A percentile compares a stretch with the other conserved stretches of the same genome.
phyloP scores from a whole-genome alignment of 2,329 filamentous ascomycete genomes.

The Exserohilum turcica region DNA sequence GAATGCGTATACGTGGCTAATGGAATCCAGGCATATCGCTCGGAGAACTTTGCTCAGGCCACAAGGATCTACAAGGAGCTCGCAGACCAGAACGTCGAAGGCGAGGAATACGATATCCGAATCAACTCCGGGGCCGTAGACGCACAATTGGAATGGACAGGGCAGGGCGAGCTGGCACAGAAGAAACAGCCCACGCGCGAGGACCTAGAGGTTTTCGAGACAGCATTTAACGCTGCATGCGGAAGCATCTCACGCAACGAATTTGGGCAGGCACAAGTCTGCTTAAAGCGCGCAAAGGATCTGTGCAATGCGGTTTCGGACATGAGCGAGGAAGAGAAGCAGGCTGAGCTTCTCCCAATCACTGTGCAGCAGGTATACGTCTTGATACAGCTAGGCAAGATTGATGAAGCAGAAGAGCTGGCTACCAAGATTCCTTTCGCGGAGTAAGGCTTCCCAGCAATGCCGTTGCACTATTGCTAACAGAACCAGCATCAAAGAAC shows the following conservation, averaged over 20 bases:
- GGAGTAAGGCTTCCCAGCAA: slow-evolving; percentile 57
- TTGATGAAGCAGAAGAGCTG: slow-evolving; percentile 67
- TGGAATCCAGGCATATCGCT: slow-evolving; percentile 65
- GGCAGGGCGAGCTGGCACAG: slow-evolving; percentile 57
- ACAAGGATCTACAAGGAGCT: slow-evolving; percentile 67
- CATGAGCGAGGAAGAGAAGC: slow-evolving; percentile 73
- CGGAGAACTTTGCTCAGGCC: slow-evolving; percentile 73
- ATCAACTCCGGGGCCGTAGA: slow-evolving; percentile 77
- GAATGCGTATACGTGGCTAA: slow-evolving; percentile 18
- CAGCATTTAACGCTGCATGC: slow-evolving; percentile 80
- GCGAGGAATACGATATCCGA: slow-evolving; percentile 73
- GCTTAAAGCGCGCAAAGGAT: slow-evolving; percentile 71
- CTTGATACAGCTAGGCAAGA: slow-evolving; percentile 67
- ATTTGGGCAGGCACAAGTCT: slow-evolving; percentile 65
- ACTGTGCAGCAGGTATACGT: slow-evolving; percentile 77
- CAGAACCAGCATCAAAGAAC: slow-evolving; percentile 64
- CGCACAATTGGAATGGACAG: slow-evolving; percentile 75
- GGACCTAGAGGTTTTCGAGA: slow-evolving; percentile 77
- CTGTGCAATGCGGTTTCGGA: slow-evolving; percentile 77
- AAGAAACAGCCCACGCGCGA: slow-evolving; percentile 63
- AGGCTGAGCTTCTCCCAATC: slow-evolving; percentile 75
- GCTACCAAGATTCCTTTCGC: slow-evolving; percentile 65
- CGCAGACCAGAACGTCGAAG: slow-evolving; percentile 54
- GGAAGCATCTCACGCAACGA: slow-evolving; percentile 72
- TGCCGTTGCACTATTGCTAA: slow-evolving; percentile 17